Percentiles rank a stretch among this genome's conserved stretches.
These are phyloP conservation scores for Beauveria sp. DNA, from an alignment of 2,329 filamentous ascomycete genomes.

Conservation along the genomic window DNA sequence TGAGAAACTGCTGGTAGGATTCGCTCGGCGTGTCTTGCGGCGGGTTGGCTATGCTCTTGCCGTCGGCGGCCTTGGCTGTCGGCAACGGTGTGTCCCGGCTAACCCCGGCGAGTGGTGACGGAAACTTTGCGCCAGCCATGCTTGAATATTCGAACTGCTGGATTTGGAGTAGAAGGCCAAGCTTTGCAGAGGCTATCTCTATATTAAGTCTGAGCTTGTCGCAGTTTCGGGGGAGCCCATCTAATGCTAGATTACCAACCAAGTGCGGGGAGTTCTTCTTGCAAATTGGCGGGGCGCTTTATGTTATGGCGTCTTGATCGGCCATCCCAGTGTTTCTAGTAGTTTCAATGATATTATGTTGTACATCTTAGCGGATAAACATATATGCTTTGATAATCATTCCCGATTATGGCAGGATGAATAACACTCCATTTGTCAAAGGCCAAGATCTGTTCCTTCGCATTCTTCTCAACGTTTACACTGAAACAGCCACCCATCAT, in stretches of 20 bases:
- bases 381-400: too few species aligned
- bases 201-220: neutral
- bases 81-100: constrained; percentile 48
- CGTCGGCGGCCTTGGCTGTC: constrained; percentile 57
- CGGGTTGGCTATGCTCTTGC: constrained; percentile 69
- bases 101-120: constrained; percentile 51
- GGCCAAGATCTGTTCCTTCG: neutral
- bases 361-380: too few species aligned
- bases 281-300: neutral
- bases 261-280: neutral
- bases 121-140: constrained; percentile 11
- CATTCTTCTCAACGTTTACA: neutral
- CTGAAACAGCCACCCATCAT: neutral
- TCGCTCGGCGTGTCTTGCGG: constrained; percentile 51
- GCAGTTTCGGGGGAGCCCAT: neutral
- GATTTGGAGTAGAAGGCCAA: neutral
- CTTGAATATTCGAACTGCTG: neutral
- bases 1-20: constrained; percentile 62
- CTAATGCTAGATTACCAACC: constrained; percentile 2
- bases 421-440: too few species aligned
- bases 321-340: neutral
- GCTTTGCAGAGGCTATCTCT: neutral
- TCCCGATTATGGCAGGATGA: too few species aligned
- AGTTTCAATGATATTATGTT: too few species aligned
- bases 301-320: neutral